Conservation (phyloP, 2,329 filamentous ascomycete genomes). For the Colletotrichum orchidophilum region DNA sequence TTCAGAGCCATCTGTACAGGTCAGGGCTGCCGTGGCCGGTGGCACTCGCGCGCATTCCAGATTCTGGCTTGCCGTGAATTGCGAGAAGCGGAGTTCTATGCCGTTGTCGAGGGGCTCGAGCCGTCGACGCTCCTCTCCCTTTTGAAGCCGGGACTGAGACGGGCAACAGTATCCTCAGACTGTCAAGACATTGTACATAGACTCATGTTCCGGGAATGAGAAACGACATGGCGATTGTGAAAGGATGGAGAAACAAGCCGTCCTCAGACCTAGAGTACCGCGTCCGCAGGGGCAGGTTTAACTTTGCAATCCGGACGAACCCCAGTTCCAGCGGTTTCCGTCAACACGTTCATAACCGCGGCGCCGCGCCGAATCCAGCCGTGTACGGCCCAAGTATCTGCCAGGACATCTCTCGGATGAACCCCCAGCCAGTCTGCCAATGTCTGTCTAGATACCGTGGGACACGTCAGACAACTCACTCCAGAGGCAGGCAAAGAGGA, state of each 20-base stretch:
- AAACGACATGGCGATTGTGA: constrained; percentile 40
- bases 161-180: constrained; percentile 13
- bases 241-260: constrained; percentile 44
- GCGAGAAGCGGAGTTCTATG: background rate
- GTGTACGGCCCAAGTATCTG: constrained; percentile 45
- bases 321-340: constrained; percentile 42
- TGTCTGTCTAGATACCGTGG: constrained; percentile 21
- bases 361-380: constrained; percentile 42
- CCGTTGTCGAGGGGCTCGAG: constrained; percentile 2
- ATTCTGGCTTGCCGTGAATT: background rate
- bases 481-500: constrained; percentile 38
- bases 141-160: background rate
- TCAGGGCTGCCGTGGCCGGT: constrained; percentile 8
- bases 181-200: constrained; percentile 1
- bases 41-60: background rate
- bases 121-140: background rate
- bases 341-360: constrained; percentile 40
- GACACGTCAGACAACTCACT: constrained; percentile 31
- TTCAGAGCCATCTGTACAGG: background rate
- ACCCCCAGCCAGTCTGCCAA: constrained; percentile 41
- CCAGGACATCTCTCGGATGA: constrained; percentile 47
- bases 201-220: constrained; percentile 28
- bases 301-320: too few species aligned
- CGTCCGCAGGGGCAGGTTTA: too few species aligned
- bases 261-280: too few species aligned